Base-by-base conservation (phyloP, 2,329 filamentous ascomycete genomes). In the Arthrobotrys pseudoclavata region DNA sequence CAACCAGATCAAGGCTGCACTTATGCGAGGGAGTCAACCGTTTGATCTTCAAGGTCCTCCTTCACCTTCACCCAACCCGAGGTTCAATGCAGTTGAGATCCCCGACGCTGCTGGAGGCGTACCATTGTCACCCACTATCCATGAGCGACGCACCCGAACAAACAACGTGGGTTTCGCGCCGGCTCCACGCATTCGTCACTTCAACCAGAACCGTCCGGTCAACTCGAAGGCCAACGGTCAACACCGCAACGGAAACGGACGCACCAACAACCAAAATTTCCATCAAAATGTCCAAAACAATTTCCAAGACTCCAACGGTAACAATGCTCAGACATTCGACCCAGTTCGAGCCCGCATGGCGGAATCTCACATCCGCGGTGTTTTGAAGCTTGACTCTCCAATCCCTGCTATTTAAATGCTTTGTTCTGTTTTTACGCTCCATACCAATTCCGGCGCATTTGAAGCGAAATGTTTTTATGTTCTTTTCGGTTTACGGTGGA, bases 161-260 rank as follows among this genome's bases (percentile, higher is more conserved):
- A 62, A 62, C 53, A 76, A 76, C 60, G 74, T 77, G 6, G 74
- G 74, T 5, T 77, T 77, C 31, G 74, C 74, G 9, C 74, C 74
- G 3, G 74, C 74, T 10, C 74, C 74, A 10, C 74, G 74, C 34
- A 77, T 77, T 12, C 61, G 67, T 1, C 74, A 77, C 20, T 77
- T 67, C 61, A 70, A 77, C 26, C 74, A 77, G 29, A 77, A 77
- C 47, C 62, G 67, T 15, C 74, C 74, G 1, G 74, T 77, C 22
- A 77, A 77, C 61, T 63, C 74, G 13, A 68, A 69, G 34, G 57
- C 66, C n/a, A 71, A 77, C 42, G 74, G 74, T 7, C 72, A 76
- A 22, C 66, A 70, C 15, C 15, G n/a, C n/a, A n/a, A 77, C 24
- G 67, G 67, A 53, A 47, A 47, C 1, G 67, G 67, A 53, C 60